A percentile compares a stretch with the other conserved stretches of the same genome.
These are phyloP conservation scores for Cordyceps fumosorosea DNA, from an alignment of 2,329 filamentous ascomycete species.

Conservation along the genomic window DNA sequence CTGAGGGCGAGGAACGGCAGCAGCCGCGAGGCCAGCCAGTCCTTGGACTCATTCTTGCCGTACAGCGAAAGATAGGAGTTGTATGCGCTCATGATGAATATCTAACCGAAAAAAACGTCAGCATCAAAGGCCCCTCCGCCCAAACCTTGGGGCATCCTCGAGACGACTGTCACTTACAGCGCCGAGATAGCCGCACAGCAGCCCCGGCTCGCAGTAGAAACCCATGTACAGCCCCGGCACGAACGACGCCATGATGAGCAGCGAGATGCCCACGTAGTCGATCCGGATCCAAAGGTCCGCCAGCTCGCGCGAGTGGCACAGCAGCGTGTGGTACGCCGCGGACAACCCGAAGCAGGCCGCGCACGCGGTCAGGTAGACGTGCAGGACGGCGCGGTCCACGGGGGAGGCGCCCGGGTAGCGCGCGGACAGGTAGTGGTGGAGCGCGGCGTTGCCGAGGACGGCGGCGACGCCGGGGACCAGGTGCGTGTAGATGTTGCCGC, in stretches of 20 bases:
- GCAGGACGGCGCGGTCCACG: conserved; percentile 32
- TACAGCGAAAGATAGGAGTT: conserved; percentile 30
- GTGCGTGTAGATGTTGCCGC: conserved; percentile 29
- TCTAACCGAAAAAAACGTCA: conserved; percentile 20
- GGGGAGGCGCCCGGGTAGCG: conserved; percentile 27
- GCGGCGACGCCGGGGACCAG: conserved; percentile 35
- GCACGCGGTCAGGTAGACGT: conserved; percentile 31
- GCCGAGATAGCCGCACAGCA: conserved; percentile 28
- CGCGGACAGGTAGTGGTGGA: conserved; percentile 19
- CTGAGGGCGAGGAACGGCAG: conserved; percentile 31
- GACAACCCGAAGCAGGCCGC: conserved; percentile 31
- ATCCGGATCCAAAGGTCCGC: conserved; percentile 31
- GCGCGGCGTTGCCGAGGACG: conserved; percentile 22
- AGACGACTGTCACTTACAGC: background rate
- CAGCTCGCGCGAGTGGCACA: conserved; percentile 31
- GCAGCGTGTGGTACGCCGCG: conserved; percentile 32
- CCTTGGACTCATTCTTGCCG: conserved; percentile 28
- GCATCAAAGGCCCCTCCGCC: background rate
- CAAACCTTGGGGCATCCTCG: background rate
- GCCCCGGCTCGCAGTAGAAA: conserved; percentile 31
- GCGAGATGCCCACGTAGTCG: conserved; percentile 32
- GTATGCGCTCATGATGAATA: conserved; percentile 25
- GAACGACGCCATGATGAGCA: conserved; percentile 32
- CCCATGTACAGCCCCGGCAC: conserved; percentile 33
- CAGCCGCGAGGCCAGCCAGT: conserved; percentile 30